These are phyloP conservation scores for Trypanosoma scelopori DNA, from an alignment of 208 protist species.

Conservation along the genomic window DNA sequence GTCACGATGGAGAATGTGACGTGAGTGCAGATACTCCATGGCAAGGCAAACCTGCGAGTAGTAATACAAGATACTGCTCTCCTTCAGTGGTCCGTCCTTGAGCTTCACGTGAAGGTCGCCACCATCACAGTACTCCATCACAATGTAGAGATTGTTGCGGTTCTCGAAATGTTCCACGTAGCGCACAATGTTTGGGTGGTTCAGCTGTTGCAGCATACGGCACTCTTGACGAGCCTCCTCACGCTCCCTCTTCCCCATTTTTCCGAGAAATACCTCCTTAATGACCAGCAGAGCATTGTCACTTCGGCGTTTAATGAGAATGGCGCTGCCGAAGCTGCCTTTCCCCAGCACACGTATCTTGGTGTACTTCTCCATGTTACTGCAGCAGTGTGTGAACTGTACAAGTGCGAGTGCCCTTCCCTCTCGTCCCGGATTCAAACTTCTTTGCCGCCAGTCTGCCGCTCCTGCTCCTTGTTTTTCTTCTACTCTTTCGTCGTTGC, in stretches of 20 bases:
- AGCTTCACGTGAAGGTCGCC: slow-evolving; percentile 80
- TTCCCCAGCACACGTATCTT: slow-evolving; percentile 90
- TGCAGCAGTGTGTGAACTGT: slow-evolving; percentile 11
- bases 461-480: background rate
- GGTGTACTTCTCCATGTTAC: slow-evolving; percentile 89
- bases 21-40: slow-evolving; percentile 91
- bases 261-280: slow-evolving; percentile 87
- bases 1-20: slow-evolving; percentile 93
- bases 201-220: slow-evolving; percentile 76
- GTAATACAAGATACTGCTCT: slow-evolving; percentile 85
- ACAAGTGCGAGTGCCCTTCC: background rate
- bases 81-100: slow-evolving; percentile 78
- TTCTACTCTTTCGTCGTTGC: background rate
- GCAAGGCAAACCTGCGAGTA: slow-evolving; percentile 92
- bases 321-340: slow-evolving; percentile 91
- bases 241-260: slow-evolving; percentile 87
- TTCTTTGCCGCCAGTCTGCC: background rate
- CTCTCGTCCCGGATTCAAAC: no score
- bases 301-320: slow-evolving; percentile 86
- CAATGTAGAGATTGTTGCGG: slow-evolving; percentile 87
- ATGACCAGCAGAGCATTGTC: slow-evolving; percentile 88
- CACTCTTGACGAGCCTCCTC: slow-evolving; percentile 90
- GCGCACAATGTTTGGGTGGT: slow-evolving; percentile 92
- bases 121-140: slow-evolving; percentile 93
- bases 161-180: slow-evolving; percentile 94